Evolutionary conservation across 164 flowering plant genomes (phyloP).

Genomic region (Piper longum): DNA sequence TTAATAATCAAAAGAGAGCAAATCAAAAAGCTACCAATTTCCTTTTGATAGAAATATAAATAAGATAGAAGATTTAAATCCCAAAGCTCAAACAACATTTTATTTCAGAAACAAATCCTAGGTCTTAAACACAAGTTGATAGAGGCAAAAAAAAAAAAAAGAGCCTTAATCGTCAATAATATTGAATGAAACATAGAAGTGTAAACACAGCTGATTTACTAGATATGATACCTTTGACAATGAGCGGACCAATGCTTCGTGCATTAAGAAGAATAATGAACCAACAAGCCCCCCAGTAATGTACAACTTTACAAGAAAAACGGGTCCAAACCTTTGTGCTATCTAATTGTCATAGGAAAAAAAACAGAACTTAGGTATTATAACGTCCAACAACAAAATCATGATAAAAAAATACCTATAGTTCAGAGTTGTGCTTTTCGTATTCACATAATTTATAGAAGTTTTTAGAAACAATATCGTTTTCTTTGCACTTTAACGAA

Average conservation of each 20-base stretch:
- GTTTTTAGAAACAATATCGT: too few species aligned
- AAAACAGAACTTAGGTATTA: neutral
- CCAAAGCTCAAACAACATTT: neutral
- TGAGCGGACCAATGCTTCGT: constrained; percentile 37
- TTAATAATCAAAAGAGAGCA: neutral
- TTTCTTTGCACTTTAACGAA: too few species aligned
- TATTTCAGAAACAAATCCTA: neutral
- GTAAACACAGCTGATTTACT: neutral
- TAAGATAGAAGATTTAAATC: too few species aligned
- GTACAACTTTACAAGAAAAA: constrained; percentile 65
- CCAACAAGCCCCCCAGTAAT: constrained; percentile 85
- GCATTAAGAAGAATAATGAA: constrained; percentile 58
- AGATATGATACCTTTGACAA: constrained; percentile 34
- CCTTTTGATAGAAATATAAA: too few species aligned
- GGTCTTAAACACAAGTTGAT: neutral
- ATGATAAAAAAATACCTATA: too few species aligned
- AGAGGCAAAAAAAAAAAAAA: neutral
- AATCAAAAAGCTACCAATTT: neutral
- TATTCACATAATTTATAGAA: neutral
- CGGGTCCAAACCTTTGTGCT: constrained; percentile 61
- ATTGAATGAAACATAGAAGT: neutral
- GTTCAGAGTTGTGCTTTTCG: neutral
- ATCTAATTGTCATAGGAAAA: constrained; percentile 28
- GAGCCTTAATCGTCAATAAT: neutral
- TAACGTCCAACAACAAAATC: neutral